Conservation (phyloP, 2,329 filamentous ascomycete genomes). For the Exophiala xenobiotica region DNA sequence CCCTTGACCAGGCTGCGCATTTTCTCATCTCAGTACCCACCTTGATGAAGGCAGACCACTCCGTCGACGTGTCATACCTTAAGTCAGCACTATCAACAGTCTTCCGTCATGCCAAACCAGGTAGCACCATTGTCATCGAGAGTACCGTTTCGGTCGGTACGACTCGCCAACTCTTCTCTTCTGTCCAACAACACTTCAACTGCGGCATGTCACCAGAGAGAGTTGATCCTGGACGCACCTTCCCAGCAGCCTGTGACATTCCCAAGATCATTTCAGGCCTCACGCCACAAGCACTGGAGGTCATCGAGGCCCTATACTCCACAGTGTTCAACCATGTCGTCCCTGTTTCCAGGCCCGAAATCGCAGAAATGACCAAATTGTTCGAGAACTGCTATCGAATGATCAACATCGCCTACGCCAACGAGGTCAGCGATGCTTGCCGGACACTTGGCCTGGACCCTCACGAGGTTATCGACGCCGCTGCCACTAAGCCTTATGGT, state of each 20-base stretch:
- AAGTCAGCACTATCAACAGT: constrained; percentile 18
- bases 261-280: constrained; percentile 25
- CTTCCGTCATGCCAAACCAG: constrained; percentile 15
- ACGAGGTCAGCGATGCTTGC: constrained; percentile 25
- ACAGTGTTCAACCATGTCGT: constrained; percentile 20
- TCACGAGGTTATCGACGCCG: constrained; percentile 22
- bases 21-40: constrained; percentile 27
- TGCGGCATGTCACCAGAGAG: constrained; percentile 27
- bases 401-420: constrained; percentile 27
- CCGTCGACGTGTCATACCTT: constrained; percentile 17
- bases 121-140: constrained; percentile 25
- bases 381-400: constrained; percentile 28
- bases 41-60: constrained; percentile 15
- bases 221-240: constrained; percentile 22
- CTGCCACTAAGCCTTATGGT: constrained; percentile 25
- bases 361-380: constrained; percentile 27
- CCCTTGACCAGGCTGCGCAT: constrained; percentile 15
- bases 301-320: constrained; percentile 17
- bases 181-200: constrained; percentile 12
- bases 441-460: constrained; percentile 19
- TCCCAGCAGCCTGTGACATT: constrained; percentile 16
- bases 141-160: constrained; percentile 24
- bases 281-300: constrained; percentile 12
- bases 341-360: constrained; percentile 20
- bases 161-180: constrained; percentile 19